Base-by-base conservation (phyloP, 1,284 basidiomycete genomes). In the Microbotryum scabiosae region DNA sequence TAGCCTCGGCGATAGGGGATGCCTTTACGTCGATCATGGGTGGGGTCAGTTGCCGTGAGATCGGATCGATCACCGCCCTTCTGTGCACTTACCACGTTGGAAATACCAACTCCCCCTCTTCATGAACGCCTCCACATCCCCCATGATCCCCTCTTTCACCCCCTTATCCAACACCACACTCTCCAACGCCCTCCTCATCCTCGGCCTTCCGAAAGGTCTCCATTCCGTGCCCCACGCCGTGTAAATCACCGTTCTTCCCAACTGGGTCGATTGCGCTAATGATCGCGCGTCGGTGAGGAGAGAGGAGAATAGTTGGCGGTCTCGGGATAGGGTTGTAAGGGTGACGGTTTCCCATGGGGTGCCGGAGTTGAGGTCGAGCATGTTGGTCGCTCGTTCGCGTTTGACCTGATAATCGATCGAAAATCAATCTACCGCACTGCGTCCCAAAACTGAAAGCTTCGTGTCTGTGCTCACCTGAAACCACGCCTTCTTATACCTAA, bases 1-100 rank as follows among this genome's bases (percentile, higher is more conserved):
- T 97, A 97, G 44, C 96, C 96, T 69, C 96, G 82, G 28, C 96
- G 84, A 74, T 98, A 99, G 0, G 96, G 96, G 61, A 99, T 97
- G 28, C 94, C 93, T 92, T 65, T 18, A n/a, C 2, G 16, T 4
- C 3, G 4, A 23, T 9, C 36, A n/a, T 5, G 10, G 36, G 44
- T 26, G 44, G 8, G 14, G 16, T 50, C 48, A 23, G 23, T 23
- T 10, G 18, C 8, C 5, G 54, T 26, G 21, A 8, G 8, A 14
- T 30, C 30, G 8, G 30, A 30, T 30, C 30, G 8, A 30, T 9
- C 30, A 7, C 8, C 30, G 30, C 30, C 30, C 30, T 30, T 30
- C 8, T 30, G 30, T 30, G 16, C 10, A 72, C 83, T 66, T 65
- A 87, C 92, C 93, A 81, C 96, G 81, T 72, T 97, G 90, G 32